Base-by-base conservation (phyloP, 1,284 basidiomycete species). In the Marasmius fiardii region DNA sequence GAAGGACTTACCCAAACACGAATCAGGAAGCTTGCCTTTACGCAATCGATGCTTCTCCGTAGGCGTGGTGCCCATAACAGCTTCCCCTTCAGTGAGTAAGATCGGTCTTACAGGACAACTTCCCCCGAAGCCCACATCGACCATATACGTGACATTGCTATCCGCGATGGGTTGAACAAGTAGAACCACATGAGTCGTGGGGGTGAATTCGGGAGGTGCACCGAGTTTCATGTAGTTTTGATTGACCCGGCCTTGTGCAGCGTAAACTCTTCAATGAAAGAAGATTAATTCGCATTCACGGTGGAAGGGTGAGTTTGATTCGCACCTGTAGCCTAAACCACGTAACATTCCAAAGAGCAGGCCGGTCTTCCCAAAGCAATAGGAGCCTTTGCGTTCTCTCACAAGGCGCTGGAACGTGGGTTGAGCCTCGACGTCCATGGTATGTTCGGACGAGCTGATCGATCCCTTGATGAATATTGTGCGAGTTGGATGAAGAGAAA, bases 81-180 rank as follows among this genome's bases (percentile, higher is more conserved):
- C 47, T 51, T 68, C 67, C 1, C 63, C 66, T 1, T 65, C 61
- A 23, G 58, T 60, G 21, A 76, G 65, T 1, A 74, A 63, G 18
- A 76, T 69, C 0, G 74, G 74, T 23, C 68, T 60, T 14, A 65
- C 63, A 8, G 68, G 62, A 1, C 70, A 67, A 3, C 61, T 52
- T 1, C 63, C 72, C 11, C 55, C 58, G 20, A 53, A 51, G n/a
- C 55, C 47, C 14, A 47, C 53, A 41, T 60, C 58, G 20, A 73
- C 72, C 20, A 74, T 31, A 55, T 74, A 76, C 1, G 73, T 74
- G 39, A 60, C 53, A 52, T 67, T 70, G 41, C 64, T 67, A 33
- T 65, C 63, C 55, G 59, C 16, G 54, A 63, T 3, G 12, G 72
- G 72, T 55, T 77, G 74, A 4, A 75, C 72, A 26, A 77, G 68